Conservation (phyloP, 2,329 filamentous ascomycete genomes). For the Penicillium sp. region DNA sequence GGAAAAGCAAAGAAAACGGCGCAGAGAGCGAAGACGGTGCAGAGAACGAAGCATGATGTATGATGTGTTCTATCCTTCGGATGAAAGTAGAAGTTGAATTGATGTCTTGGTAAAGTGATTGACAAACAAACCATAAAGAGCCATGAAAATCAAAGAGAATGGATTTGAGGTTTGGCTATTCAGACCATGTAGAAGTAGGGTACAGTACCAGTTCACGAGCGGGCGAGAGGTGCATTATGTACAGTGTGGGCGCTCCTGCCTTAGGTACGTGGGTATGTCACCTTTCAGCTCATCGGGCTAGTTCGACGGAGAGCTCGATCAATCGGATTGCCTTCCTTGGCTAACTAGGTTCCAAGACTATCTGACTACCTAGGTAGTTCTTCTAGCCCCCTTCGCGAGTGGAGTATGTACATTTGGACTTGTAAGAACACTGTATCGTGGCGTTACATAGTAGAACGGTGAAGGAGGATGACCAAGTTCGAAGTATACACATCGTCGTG, state of each 20-base stretch:
- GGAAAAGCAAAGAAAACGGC: constrained; percentile 16
- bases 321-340: neutral
- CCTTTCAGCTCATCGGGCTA: neutral
- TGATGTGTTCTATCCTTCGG: neutral
- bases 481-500: neutral
- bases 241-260: neutral
- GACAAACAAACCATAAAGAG: neutral
- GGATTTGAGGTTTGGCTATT: neutral
- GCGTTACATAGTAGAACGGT: neutral
- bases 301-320: neutral
- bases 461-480: too few species aligned
- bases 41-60: constrained; percentile 9
- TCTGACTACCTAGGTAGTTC: neutral
- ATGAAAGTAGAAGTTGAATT: neutral
- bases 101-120: neutral
- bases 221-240: neutral
- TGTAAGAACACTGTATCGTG: neutral
- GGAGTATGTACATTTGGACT: neutral
- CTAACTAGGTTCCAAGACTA: neutral
- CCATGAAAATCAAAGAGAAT: neutral
- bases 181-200: neutral
- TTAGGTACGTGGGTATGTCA: too few species aligned
- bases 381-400: neutral
- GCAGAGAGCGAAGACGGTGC: constrained; percentile 9
- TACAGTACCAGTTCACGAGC: neutral